Conservation (phyloP, 805 yeast genomes). For the Kazachstania psychrophila region DNA sequence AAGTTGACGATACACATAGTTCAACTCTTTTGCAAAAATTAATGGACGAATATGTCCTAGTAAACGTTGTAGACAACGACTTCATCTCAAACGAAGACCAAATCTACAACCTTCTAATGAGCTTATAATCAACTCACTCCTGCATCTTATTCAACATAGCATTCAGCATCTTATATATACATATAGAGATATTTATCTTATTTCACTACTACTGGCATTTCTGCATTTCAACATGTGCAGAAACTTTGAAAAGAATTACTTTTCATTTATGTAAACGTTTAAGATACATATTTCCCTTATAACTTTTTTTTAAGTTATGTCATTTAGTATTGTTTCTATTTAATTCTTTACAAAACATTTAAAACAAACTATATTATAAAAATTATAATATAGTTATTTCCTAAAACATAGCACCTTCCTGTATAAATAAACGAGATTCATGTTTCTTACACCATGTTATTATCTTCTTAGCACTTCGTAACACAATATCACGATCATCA, state of each 20-base stretch:
- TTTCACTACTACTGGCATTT: constrained; percentile 6
- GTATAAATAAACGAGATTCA: constrained; percentile 61
- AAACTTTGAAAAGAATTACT: neutral
- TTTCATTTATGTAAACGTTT: too few relatives aligned
- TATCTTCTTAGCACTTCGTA: constrained; percentile 54
- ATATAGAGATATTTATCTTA: too few relatives aligned
- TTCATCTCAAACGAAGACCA: constrained; percentile 45
- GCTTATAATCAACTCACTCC: constrained; percentile 4
- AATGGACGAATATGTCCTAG: constrained; percentile 53
- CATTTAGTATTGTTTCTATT: too few relatives aligned
- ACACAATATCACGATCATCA: constrained; percentile 41
- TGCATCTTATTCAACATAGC: constrained; percentile 10
- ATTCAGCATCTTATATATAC: constrained; percentile 4
- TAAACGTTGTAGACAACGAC: constrained; percentile 87
- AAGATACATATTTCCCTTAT: too few relatives aligned
- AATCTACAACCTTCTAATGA: constrained; percentile 44
- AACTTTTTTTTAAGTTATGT: too few relatives aligned
- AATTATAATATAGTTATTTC: too few relatives aligned
- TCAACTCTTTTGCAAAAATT: constrained; percentile 23
- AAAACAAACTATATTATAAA: too few relatives aligned
- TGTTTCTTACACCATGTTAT: constrained; percentile 70
- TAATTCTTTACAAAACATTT: too few relatives aligned
- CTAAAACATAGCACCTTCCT: constrained; percentile 60
- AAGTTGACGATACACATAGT: constrained; percentile 28
- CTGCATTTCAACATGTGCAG: constrained; percentile 11